Conservation (phyloP, 1,284 basidiomycete genomes). For the Heterobasidion irregulare region DNA sequence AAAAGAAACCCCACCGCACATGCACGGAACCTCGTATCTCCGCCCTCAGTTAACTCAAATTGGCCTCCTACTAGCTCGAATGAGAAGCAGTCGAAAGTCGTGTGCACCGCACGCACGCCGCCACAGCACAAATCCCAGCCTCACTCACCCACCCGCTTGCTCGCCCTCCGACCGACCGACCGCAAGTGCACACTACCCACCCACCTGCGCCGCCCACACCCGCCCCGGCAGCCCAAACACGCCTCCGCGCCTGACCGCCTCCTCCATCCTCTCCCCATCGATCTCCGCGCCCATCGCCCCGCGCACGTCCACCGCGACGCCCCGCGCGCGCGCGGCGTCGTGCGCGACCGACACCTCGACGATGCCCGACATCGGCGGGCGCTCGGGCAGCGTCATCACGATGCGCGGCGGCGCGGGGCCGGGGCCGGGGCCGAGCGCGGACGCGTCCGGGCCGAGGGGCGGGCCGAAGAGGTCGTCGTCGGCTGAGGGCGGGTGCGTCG, state of each 20-base stretch:
- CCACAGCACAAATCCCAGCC: no score
- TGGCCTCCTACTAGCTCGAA: no score
- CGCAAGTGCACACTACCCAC: no score
- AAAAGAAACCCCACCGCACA: no score
- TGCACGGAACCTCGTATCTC: no score
- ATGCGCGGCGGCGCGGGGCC: conserved; percentile 17
- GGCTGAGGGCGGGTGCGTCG: conserved; percentile 13
- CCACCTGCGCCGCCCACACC: conserved; percentile 18
- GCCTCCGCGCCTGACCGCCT: conserved; percentile 31
- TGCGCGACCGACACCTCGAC: conserved; percentile 47
- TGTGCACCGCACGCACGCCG: no score
- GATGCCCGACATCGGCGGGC: conserved; percentile 49
- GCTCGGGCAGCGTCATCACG: conserved; percentile 48
- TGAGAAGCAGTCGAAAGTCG: no score
- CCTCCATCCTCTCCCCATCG: conserved; percentile 40
- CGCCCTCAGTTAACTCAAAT: no score
- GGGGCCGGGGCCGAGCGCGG: conserved; percentile 23
- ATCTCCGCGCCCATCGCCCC: conserved; percentile 52
- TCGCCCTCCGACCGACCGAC: no score
- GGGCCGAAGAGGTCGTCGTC: conserved; percentile 36
- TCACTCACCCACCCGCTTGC: no score
- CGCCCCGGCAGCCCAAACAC: conserved; percentile 26
- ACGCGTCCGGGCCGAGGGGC: conserved; percentile 15
- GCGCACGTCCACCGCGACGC: conserved; percentile 42
- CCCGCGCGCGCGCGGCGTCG: conserved; percentile 40